Percentiles rank a stretch among this genome's conserved stretches.
phyloP scores from a whole-genome alignment of 106 monocot genomes.

The Phalaenopsis equestris region DNA sequence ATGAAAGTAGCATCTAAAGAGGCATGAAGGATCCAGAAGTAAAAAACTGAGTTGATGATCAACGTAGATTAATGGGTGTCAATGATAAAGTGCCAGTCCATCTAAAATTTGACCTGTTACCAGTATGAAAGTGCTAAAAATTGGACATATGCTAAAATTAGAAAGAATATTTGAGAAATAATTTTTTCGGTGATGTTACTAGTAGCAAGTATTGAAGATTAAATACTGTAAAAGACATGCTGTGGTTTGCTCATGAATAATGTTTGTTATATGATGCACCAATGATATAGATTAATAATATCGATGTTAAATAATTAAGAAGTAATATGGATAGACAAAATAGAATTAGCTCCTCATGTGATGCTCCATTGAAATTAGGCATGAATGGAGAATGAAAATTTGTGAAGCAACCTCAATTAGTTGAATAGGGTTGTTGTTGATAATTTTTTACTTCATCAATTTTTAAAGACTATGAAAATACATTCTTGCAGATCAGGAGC shows the following conservation, averaged over 20 bases:
- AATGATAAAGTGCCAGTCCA: too few relatives aligned
- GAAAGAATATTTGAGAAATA: neutral
- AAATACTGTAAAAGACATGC: neutral
- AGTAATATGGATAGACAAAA: neutral
- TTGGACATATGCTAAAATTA: neutral
- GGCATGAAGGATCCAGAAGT: too few relatives aligned
- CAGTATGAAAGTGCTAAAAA: neutral
- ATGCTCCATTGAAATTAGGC: neutral
- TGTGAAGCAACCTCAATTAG: neutral
- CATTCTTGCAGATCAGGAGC: slow-evolving; percentile 45
- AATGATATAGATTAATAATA: neutral
- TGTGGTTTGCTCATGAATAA: neutral
- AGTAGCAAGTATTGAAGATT: neutral
- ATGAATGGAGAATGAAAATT: neutral
- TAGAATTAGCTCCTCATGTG: neutral
- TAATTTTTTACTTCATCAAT: neutral
- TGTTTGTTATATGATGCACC: neutral
- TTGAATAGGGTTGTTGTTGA: neutral
- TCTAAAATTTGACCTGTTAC: too few relatives aligned
- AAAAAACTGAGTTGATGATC: too few relatives aligned
- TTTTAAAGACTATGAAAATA: neutral
- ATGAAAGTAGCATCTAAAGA: too few relatives aligned
- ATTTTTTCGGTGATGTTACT: neutral
- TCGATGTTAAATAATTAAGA: neutral
- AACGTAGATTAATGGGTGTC: too few relatives aligned